Base-by-base conservation (phyloP, 371 early-diverging fungal genomes). In the Nematocida sp. region DNA sequence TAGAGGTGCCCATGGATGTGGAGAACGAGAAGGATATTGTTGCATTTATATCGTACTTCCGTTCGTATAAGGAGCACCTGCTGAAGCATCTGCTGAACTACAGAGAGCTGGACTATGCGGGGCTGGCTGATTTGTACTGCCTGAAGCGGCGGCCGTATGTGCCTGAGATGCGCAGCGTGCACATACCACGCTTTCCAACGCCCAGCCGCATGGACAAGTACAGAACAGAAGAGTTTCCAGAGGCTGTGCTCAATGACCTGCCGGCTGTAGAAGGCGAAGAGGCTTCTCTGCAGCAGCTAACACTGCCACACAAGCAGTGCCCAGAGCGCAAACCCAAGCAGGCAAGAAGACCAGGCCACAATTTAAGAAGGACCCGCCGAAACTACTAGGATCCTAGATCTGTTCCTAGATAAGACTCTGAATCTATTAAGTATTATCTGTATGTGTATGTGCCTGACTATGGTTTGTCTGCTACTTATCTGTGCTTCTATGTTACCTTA, bases 21-120 rank as follows among this genome's bases (percentile, higher is more conserved):
- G 63, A 63, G 63, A 61, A 61, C 45, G 45, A 43, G 1, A 17
- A 51, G 48, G 53, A 65, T 48, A 76, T 78, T 2, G 76, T 70
- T 47, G 81, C 82, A 2, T 80, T 82, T 76, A 79, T 82, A n/a
- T 77, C 81, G n/a, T 81, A 79, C 61, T 57, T 82, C 53, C 47
- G 81, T 51, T 77, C 79, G 32, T 82, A 82, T 49, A 82, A 82
- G 53, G 82, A 82, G 41, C 81, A 82, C 60, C 46, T 66, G 19
- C 45, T 81, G 2, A 78, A 60, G 34, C 79, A 79, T 54, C 61
- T 82, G 17, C 63, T 82, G 27, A 77, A 79, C 53, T 81, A 76
- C 45, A 80, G 77, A 34, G 78, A 79, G 47, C 60, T 82, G 31
- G 63, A 82, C 57, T 79, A 52, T 63, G 53, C 77, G 27, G 63